phyloP scores from a whole-genome alignment of 2,329 filamentous ascomycete species.

The Fusarium decemcellulare region DNA sequence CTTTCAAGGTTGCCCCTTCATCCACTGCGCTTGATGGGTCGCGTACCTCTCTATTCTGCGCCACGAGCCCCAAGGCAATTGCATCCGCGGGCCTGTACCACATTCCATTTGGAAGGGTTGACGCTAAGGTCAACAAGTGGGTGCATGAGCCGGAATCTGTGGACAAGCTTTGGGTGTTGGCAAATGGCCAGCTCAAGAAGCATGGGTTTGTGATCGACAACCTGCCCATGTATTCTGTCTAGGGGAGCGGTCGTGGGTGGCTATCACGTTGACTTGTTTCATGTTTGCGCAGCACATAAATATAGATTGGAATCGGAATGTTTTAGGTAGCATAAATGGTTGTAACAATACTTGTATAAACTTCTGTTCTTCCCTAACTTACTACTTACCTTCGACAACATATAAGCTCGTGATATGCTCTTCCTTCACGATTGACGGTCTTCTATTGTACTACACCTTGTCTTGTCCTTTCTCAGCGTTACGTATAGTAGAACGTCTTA shows the following conservation, averaged over 20 bases:
- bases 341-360: no score
- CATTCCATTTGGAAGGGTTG: constrained; percentile 37
- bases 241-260: background rate
- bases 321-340: background rate
- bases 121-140: constrained; percentile 36
- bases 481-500: no score
- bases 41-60: constrained; percentile 41
- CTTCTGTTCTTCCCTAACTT: no score
- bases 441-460: no score
- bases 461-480: no score
- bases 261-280: no score
- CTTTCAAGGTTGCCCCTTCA: constrained; percentile 28
- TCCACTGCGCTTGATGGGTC: constrained; percentile 38
- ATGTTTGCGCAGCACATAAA: no score
- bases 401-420: no score
- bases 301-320: background rate
- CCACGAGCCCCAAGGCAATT: constrained; percentile 29
- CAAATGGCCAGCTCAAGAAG: constrained; percentile 10
- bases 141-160: constrained; percentile 35
- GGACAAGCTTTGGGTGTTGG: constrained; percentile 26
- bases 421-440: no score
- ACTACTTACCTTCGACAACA: no score
- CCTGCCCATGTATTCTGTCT: constrained; percentile 2
- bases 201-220: constrained; percentile 25
- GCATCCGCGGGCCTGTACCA: constrained; percentile 31